Evolutionary conservation across 306 rosid genomes (phyloP).

Genomic region (Glycine soja): DNA sequence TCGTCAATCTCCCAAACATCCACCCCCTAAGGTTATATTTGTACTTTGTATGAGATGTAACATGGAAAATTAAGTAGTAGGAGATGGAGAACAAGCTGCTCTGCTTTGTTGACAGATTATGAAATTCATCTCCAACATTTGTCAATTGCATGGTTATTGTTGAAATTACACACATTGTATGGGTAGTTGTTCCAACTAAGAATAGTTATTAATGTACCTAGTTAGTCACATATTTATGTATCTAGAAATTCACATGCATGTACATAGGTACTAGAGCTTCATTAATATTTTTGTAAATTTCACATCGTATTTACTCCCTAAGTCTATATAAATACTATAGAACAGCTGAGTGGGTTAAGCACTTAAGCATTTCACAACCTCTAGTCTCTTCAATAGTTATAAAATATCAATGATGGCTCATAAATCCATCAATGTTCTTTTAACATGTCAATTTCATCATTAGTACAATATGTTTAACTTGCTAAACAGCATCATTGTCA

Average conservation of each 20-base stretch:
- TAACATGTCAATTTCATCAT: background rate
- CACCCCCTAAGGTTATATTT: background rate
- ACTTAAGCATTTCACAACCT: too few species aligned
- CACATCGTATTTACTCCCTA: too few species aligned
- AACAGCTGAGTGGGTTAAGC: too few species aligned
- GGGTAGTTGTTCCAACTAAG: too few species aligned
- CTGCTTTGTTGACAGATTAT: background rate
- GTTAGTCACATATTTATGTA: too few species aligned
- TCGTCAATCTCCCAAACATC: background rate
- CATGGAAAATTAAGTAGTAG: background rate
- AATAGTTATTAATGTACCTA: too few species aligned
- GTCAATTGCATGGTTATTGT: slow-evolving; percentile 5
- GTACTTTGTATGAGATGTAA: background rate
- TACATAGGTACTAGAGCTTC: too few species aligned
- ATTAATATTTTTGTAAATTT: too few species aligned
- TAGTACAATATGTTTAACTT: background rate
- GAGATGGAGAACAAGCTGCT: background rate
- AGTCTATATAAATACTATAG: too few species aligned
- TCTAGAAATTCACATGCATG: too few species aligned
- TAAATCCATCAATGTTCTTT: background rate
- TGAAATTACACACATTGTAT: too few species aligned
- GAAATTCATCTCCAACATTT: background rate
- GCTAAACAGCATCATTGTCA: background rate
- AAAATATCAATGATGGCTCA: slow-evolving; percentile 12
- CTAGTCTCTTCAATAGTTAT: too few species aligned